Evolutionary conservation across 768 basidiomycete genomes (phyloP).

Genomic region (Collybia sordida): DNA sequence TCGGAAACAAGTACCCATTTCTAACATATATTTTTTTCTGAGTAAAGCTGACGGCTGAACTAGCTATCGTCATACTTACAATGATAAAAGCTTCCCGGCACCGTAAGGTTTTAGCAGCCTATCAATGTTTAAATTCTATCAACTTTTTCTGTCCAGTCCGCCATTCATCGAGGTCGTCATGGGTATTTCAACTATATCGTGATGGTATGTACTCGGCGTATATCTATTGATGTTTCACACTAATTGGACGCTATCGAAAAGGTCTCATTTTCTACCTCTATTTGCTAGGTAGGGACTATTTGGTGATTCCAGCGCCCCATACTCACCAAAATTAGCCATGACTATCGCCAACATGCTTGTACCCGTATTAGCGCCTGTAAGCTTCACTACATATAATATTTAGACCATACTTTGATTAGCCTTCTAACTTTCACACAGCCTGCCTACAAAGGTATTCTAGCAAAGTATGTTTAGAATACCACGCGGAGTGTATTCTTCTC

Average conservation of each 20-base stretch:
- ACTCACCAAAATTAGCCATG: conserved; percentile 20
- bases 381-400: neutral
- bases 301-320: neutral
- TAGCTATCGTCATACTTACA: conserved; percentile 38
- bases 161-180: conserved; percentile 32
- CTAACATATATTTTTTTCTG: neutral
- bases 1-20: conserved; percentile 37
- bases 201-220: conserved; percentile 29
- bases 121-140: neutral
- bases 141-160: conserved; percentile 14
- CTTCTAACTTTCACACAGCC: neutral
- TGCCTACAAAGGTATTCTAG: conserved; percentile 26
- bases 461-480: conserved; percentile 23
- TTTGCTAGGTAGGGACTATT: conserved; percentile 28
- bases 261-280: conserved; percentile 41
- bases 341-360: conserved; percentile 40
- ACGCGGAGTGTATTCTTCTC: neutral
- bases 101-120: too few relatives aligned
- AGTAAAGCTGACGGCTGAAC: neutral
- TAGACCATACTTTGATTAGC: neutral
- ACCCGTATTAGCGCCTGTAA: conserved; percentile 35
- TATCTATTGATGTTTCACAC: neutral
- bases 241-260: conserved; percentile 5
- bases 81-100: conserved; percentile 35
- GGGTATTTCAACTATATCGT: conserved; percentile 36